Conservation (phyloP, 1,284 basidiomycete species). For the Chiua sp. region DNA sequence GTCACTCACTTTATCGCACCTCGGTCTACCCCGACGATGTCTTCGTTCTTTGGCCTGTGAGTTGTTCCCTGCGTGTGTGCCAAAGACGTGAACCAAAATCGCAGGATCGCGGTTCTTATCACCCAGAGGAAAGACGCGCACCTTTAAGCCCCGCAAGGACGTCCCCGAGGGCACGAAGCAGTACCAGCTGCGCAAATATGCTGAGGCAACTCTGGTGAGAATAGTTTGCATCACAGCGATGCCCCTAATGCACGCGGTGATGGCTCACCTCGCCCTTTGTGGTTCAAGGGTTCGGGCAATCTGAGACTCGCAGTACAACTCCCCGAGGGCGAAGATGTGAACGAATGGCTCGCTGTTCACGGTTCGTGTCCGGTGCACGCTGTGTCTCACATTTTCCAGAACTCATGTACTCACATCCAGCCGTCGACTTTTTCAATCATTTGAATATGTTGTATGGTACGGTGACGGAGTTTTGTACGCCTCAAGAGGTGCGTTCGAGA, state of each 20-base stretch:
- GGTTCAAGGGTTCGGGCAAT: conserved; percentile 87
- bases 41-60: conserved; percentile 86
- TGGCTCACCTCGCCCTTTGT: neutral
- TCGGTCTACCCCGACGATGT: conserved; percentile 53
- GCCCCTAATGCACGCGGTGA: conserved; percentile 11
- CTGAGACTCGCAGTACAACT: conserved; percentile 88
- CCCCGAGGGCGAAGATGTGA: conserved; percentile 93
- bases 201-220: conserved; percentile 91
- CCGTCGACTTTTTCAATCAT: conserved; percentile 96
- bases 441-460: conserved; percentile 97
- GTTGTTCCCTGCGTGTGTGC: conserved; percentile 31
- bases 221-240: neutral
- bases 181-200: conserved; percentile 96
- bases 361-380: conserved; percentile 56
- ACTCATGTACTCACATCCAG: conserved; percentile 45
- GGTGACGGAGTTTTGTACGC: conserved; percentile 96
- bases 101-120: conserved; percentile 10
- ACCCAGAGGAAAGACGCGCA: conserved; percentile 83
- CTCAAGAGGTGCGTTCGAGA: conserved; percentile 73
- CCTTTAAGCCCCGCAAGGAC: conserved; percentile 97
- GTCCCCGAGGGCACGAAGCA: conserved; percentile 96
- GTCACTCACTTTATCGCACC: conserved; percentile 13
- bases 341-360: conserved; percentile 97
- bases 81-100: conserved; percentile 11
- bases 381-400: neutral